phyloP scores from a whole-genome alignment of 805 yeast genomes.

The Schwanniomyces pseudopolymorphus region DNA sequence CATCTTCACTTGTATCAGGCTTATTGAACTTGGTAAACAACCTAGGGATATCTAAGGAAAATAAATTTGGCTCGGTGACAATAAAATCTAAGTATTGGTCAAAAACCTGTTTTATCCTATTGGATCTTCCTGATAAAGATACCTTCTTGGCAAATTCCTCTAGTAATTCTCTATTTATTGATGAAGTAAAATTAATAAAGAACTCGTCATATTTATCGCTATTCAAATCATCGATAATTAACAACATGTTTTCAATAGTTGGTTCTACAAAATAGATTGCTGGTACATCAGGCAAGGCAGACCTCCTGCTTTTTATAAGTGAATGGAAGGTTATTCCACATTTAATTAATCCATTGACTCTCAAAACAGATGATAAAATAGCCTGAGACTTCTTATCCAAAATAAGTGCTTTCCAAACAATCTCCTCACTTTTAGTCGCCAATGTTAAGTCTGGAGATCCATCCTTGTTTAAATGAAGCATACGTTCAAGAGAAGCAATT shows the following conservation, averaged over 20 bases:
- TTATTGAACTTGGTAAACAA: conserved; percentile 69
- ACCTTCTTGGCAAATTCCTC: conserved; percentile 88
- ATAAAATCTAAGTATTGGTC: conserved; percentile 92
- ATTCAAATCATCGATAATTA: conserved; percentile 70
- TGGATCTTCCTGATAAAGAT: conserved; percentile 67
- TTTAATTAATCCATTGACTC: conserved; percentile 86
- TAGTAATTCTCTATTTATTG: conserved; percentile 70
- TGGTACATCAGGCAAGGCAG: conserved; percentile 92
- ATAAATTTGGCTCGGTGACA: conserved; percentile 90
- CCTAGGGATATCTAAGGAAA: conserved; percentile 67
- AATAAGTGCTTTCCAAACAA: conserved; percentile 88
- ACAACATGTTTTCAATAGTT: conserved; percentile 67
- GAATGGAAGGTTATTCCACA: conserved; percentile 93
- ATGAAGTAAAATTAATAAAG: conserved; percentile 84
- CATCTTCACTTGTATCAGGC: conserved; percentile 72
- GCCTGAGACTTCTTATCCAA: conserved; percentile 81
- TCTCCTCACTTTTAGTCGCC: conserved; percentile 59
- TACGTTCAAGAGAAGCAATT: conserved; percentile 57
- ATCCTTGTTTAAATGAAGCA: conserved; percentile 79
- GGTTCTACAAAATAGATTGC: conserved; percentile 92
- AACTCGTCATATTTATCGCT: conserved; percentile 73
- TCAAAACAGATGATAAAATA: conserved; percentile 83
- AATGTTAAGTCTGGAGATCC: conserved; percentile 54
- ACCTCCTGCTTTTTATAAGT: conserved; percentile 65
- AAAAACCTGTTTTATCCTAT: conserved; percentile 78